Conservation (phyloP, 176 grass and related monocot genomes). For the Zoysia pacifica region DNA sequence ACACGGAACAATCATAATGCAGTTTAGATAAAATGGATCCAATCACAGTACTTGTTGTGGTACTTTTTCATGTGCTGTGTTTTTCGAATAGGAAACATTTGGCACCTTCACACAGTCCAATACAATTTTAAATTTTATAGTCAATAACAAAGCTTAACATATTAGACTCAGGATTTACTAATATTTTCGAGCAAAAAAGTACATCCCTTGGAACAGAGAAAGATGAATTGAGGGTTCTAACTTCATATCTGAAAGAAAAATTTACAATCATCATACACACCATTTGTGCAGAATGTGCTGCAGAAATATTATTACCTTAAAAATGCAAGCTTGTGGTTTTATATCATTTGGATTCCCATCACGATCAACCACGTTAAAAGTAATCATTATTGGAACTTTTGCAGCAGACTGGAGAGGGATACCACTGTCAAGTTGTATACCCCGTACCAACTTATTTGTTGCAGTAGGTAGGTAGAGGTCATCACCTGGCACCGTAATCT, state of each 20-base stretch:
- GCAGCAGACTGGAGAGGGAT: slow-evolving; percentile 98
- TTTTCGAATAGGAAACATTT: slow-evolving; percentile 15
- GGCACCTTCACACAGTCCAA: neutral
- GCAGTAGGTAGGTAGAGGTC: slow-evolving; percentile 97
- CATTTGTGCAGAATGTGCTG: slow-evolving; percentile 5
- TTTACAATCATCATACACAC: neutral
- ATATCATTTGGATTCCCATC: slow-evolving; percentile 85
- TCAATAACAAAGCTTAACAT: slow-evolving; percentile 19
- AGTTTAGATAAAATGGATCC: slow-evolving; percentile 18
- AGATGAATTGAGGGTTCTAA: slow-evolving; percentile 20
- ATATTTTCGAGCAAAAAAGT: neutral
- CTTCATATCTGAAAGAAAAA: slow-evolving; percentile 23
- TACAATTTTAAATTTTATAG: neutral
- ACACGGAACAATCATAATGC: neutral
- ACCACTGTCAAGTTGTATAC: slow-evolving; percentile 94
- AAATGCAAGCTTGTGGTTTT: slow-evolving; percentile 94
- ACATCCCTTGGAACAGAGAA: neutral
- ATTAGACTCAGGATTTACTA: slow-evolving; percentile 8
- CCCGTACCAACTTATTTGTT: slow-evolving; percentile 88
- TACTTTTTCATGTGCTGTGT: neutral
- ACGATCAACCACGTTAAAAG: slow-evolving; percentile 93
- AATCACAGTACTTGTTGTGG: neutral
- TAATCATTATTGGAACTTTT: slow-evolving; percentile 99
- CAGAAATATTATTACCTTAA: slow-evolving; percentile 69
- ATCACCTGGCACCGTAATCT: slow-evolving; percentile 86